Evolutionary conservation across 2,329 filamentous ascomycete genomes (phyloP).

Genomic region (Monosporascus cannonballus): DNA sequence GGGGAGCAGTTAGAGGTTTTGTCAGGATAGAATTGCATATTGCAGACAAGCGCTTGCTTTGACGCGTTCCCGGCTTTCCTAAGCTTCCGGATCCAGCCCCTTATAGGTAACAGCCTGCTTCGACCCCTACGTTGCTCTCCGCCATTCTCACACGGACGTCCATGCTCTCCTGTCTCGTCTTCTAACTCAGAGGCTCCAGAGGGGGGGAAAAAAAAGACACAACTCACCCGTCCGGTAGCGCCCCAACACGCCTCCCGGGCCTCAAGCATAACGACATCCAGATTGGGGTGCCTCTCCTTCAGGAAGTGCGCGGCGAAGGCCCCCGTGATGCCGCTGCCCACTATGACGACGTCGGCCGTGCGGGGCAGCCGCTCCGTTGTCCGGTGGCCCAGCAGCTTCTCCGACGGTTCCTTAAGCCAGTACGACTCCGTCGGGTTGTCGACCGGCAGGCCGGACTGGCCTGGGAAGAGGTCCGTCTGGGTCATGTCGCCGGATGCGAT

Average conservation of each 20-base stretch:
- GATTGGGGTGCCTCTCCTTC: conserved; percentile 36
- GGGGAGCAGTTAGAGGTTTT: background rate
- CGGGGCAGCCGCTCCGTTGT: conserved; percentile 58
- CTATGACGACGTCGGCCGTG: conserved; percentile 61
- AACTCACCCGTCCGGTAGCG: conserved; percentile 69
- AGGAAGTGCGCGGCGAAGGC: conserved; percentile 62
- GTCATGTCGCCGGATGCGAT: conserved; percentile 5
- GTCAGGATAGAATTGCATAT: conserved; percentile 1
- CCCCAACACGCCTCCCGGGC: conserved; percentile 77
- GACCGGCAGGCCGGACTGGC: conserved; percentile 52
- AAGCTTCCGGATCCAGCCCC: too few species aligned
- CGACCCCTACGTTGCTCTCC: background rate
- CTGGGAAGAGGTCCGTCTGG: conserved; percentile 11
- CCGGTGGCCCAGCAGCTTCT: conserved; percentile 58
- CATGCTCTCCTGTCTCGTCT: too few species aligned
- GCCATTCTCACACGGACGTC: too few species aligned
- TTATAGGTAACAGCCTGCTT: background rate
- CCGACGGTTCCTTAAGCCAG: conserved; percentile 66
- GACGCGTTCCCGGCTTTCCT: too few species aligned
- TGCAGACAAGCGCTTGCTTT: too few species aligned
- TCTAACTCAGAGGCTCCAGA: background rate
- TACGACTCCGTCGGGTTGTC: conserved; percentile 58
- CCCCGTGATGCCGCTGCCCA: conserved; percentile 75
- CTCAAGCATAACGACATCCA: conserved; percentile 65
- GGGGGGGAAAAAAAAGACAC: too few species aligned